phyloP scores from a whole-genome alignment of 1,284 basidiomycete species.

The Cryptococcus sp. region DNA sequence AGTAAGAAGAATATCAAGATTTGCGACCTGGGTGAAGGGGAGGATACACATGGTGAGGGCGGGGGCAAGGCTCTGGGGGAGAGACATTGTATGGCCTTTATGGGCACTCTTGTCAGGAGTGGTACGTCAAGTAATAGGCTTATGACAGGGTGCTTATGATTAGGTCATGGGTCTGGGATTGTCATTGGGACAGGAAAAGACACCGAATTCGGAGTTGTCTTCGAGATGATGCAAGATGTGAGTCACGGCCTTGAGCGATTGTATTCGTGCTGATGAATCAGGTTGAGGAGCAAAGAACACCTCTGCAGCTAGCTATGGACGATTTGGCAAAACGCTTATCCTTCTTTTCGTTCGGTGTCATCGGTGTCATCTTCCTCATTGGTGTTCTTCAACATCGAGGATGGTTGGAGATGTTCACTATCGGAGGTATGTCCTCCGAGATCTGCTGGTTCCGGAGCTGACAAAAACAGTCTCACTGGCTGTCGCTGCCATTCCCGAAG shows the following conservation, averaged over 20 bases:
- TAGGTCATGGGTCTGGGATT: conserved; percentile 77
- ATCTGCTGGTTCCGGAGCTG: background rate
- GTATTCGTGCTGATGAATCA: conserved; percentile 33
- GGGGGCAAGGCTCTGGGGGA: conserved; percentile 70
- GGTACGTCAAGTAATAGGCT: conserved; percentile 52
- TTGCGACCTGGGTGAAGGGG: conserved; percentile 49
- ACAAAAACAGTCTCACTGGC: conserved; percentile 76
- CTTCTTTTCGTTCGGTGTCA: conserved; percentile 82
- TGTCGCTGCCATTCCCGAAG: conserved; percentile 95
- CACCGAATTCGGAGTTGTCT: conserved; percentile 94
- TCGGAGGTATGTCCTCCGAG: conserved; percentile 65
- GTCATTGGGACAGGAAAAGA: conserved; percentile 84
- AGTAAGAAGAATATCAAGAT: conserved; percentile 64
- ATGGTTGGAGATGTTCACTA: conserved; percentile 98
- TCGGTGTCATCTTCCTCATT: conserved; percentile 87
- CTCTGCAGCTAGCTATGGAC: conserved; percentile 92
- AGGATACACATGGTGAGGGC: conserved; percentile 52
- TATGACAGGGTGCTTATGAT: conserved; percentile 3
- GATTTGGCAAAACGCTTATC: conserved; percentile 91
- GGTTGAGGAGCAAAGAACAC: conserved; percentile 90
- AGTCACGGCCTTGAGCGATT: conserved; percentile 25
- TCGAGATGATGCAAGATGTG: conserved; percentile 97
- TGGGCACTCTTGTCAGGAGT: conserved; percentile 94
- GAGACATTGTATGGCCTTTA: conserved; percentile 83
- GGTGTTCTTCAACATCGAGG: conserved; percentile 80